phyloP scores from a whole-genome alignment of 148 eudicot species.

The Oxyria digyna region DNA sequence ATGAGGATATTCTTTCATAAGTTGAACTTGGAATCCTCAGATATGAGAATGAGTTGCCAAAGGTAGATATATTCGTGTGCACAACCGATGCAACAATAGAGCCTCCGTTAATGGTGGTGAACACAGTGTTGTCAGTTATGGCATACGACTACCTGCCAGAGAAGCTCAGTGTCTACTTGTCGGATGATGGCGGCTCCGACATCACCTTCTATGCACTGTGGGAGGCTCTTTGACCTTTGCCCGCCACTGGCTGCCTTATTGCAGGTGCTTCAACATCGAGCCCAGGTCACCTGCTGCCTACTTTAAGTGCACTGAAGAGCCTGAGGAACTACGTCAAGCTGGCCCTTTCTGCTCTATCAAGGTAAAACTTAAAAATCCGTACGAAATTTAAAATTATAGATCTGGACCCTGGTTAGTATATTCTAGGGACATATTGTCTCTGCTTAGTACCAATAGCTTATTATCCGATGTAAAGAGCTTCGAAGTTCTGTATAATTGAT shows the following conservation, averaged over 20 bases:
- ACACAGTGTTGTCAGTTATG: slow-evolving; percentile 61
- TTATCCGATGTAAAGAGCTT: no score
- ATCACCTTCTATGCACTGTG: slow-evolving; percentile 58
- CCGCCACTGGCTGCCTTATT: slow-evolving; percentile 61
- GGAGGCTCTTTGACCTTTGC: slow-evolving; percentile 53
- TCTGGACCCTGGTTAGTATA: no score
- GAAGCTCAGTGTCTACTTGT: slow-evolving; percentile 50
- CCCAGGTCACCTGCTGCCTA: slow-evolving; percentile 69
- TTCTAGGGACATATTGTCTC: no score
- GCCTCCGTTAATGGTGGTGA: slow-evolving; percentile 62
- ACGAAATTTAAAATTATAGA: no score
- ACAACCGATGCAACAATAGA: slow-evolving; percentile 51
- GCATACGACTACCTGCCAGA: slow-evolving; percentile 55
- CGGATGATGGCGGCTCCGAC: slow-evolving; percentile 70
- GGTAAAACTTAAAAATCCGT: no score
- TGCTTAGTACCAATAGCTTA: no score
- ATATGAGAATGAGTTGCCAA: slow-evolving; percentile 36
- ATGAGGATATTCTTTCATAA: no score
- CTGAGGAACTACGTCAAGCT: slow-evolving; percentile 16
- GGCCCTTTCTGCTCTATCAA: slow-evolving; percentile 27
- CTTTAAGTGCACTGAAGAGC: slow-evolving; percentile 19
- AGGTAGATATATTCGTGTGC: slow-evolving; percentile 61
- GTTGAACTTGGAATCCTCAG: no score
- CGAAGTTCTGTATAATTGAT: no score
- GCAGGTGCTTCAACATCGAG: slow-evolving; percentile 43